Conservation (phyloP, 169 alveolate genomes). For the Toxoplasma gondii region DNA sequence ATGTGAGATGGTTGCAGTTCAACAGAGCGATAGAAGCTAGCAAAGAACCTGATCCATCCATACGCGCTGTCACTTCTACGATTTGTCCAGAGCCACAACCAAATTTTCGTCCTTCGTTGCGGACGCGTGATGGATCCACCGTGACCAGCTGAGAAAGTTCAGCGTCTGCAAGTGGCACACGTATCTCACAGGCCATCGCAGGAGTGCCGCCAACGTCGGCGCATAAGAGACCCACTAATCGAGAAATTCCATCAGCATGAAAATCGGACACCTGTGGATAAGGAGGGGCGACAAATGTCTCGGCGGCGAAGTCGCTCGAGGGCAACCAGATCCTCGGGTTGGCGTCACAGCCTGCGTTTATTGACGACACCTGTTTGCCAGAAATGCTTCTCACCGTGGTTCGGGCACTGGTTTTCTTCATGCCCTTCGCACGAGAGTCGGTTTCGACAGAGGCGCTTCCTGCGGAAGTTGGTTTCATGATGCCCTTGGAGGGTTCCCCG, state of each 20-base stretch:
- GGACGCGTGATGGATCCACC: background rate
- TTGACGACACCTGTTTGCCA: background rate
- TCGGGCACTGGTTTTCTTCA: background rate
- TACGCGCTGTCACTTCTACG: background rate
- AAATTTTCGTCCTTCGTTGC: background rate
- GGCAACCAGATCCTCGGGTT: background rate
- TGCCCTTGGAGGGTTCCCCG: background rate
- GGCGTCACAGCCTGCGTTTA: background rate
- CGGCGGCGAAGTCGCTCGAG: background rate
- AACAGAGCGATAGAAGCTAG: background rate
- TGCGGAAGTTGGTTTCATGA: background rate
- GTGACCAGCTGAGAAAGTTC: background rate
- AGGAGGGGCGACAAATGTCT: background rate
- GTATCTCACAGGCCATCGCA: background rate
- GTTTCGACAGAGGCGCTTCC: background rate
- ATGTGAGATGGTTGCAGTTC: slow-evolving; percentile 7
- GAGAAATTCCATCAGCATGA: background rate
- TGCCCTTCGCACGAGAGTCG: background rate
- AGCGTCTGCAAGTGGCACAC: background rate
- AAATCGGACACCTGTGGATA: background rate
- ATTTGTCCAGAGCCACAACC: slow-evolving; percentile 29
- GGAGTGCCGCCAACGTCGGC: background rate
- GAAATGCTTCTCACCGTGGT: background rate
- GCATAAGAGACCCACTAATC: background rate
- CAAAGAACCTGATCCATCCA: background rate